A percentile compares a stretch with the other conserved stretches of the same genome.
These are phyloP conservation scores for Solanum tarapatanum DNA, from an alignment of 257 asterid genomes.

Conservation along the genomic window DNA sequence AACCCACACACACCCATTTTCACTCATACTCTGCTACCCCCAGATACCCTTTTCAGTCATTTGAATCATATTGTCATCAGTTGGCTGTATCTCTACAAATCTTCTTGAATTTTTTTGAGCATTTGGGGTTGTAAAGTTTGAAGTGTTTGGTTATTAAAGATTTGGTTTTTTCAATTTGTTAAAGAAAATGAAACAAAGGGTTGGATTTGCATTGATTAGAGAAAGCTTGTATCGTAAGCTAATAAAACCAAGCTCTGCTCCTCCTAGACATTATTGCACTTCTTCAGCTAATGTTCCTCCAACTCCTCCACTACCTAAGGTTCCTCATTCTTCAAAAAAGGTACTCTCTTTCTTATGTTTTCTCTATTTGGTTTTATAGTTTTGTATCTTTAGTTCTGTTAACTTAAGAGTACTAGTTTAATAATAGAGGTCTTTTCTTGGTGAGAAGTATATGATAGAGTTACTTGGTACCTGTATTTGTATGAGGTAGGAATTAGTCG, in stretches of 20 bases:
- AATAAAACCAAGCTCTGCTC: background rate
- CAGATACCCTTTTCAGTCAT: background rate
- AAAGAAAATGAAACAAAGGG: conserved; percentile 11
- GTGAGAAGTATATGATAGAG: background rate
- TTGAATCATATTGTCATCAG: background rate
- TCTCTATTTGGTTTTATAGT: background rate
- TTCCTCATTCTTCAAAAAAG: conserved; percentile 25
- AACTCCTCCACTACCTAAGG: conserved; percentile 3
- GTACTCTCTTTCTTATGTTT: background rate
- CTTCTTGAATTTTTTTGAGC: background rate
- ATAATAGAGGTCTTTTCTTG: background rate
- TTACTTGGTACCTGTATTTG: background rate
- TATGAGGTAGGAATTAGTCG: background rate
- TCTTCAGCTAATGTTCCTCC: conserved; percentile 2
- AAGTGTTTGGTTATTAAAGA: background rate
- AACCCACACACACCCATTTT: background rate
- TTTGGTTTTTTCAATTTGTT: background rate
- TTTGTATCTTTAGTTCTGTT: background rate
- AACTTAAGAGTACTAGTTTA: background rate
- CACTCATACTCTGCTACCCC: background rate
- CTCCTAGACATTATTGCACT: conserved; percentile 8
- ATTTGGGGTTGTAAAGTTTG: background rate
- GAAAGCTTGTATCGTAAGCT: background rate
- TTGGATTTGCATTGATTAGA: conserved; percentile 3
- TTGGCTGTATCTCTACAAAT: background rate